Evolutionary conservation across 495 filamentous ascomycete genomes (phyloP), one percentile per base, ranked within the genome.

Genomic region (Acidomyces sp.): DNA sequence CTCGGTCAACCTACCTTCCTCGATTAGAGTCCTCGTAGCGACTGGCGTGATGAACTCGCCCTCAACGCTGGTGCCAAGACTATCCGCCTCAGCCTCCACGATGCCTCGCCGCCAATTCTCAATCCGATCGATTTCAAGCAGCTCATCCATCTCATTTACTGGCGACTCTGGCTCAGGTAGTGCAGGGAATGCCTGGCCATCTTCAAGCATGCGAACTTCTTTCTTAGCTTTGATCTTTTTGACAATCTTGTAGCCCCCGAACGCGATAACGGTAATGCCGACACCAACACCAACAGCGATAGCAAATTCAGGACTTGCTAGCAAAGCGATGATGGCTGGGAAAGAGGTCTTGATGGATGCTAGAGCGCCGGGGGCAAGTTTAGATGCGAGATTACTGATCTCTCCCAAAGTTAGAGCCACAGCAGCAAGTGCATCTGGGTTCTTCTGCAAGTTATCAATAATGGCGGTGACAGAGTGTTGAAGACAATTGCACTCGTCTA

Each of bases 241-340:
- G 63, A 97, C 76, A 54, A 97, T 94, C 65, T 90, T 94, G 71
- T 82, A 94, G 11, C 90, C 90, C 28, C 90, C 90, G 38, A 97
- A 77, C 63, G 90, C 86, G 49, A 97, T 79, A 3, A 97, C 75
- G 0, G 86, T 95, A 11, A 88, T 80, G 11, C 86, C 87, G 0
- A 92, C 74, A 0, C 81, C 86, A 18, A 95, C 75, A 15, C 90
- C 83, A 12, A 82, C 83, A 16, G 88, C 82, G 46, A 97, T 93
- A 24, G 93, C 67, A 55, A 97, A 97, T 55, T 97, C 83, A 12
- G 90, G 90, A 41, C 75, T 80, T 12, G 78, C 74, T 1, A 97
- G 71, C n/a, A 97, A 65, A 1, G 80, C 85, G 48, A 93, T 88
- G 23, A 94, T 72, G 10, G 78, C 72, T 0, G 90, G 90, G 36